phyloP scores from a whole-genome alignment of 148 eudicot species.

The Pouteria glomerata region DNA sequence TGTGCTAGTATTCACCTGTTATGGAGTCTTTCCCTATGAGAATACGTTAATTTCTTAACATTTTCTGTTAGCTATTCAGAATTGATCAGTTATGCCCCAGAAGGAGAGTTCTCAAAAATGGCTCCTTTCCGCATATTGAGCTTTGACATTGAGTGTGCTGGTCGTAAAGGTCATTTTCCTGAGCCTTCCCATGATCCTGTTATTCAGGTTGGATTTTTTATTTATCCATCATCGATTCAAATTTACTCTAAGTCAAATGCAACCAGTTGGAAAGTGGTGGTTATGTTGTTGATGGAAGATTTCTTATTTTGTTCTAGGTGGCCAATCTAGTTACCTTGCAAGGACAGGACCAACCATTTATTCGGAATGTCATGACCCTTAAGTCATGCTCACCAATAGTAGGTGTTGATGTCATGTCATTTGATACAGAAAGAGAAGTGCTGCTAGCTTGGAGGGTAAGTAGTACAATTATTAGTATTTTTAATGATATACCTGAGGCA shows the following conservation, averaged over 20 bases:
- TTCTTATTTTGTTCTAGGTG: constrained; percentile 41
- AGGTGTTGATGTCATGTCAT: constrained; percentile 97
- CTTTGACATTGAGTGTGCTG: constrained; percentile 99
- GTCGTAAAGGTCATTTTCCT: constrained; percentile 95
- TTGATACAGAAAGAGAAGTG: constrained; percentile 79
- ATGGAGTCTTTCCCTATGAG: background rate
- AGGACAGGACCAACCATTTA: constrained; percentile 87
- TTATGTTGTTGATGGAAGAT: constrained; percentile 13
- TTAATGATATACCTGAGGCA: too few species aligned
- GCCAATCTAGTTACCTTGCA: constrained; percentile 91
- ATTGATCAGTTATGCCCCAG: constrained; percentile 84
- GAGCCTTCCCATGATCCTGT: constrained; percentile 95
- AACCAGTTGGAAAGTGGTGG: background rate
- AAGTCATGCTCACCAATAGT: constrained; percentile 95
- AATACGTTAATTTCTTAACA: too few species aligned
- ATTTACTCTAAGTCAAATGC: background rate
- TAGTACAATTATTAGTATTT: background rate
- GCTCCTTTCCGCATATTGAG: constrained; percentile 97
- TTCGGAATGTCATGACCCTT: constrained; percentile 94
- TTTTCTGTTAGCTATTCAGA: constrained; percentile 53
- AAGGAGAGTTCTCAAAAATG: constrained; percentile 94
- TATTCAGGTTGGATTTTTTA: constrained; percentile 62
- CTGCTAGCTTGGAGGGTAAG: constrained; percentile 98
- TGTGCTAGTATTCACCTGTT: too few species aligned
- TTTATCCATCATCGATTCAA: background rate